phyloP scores from a whole-genome alignment of 2,329 filamentous ascomycete genomes.

The Claviceps sp. region DNA sequence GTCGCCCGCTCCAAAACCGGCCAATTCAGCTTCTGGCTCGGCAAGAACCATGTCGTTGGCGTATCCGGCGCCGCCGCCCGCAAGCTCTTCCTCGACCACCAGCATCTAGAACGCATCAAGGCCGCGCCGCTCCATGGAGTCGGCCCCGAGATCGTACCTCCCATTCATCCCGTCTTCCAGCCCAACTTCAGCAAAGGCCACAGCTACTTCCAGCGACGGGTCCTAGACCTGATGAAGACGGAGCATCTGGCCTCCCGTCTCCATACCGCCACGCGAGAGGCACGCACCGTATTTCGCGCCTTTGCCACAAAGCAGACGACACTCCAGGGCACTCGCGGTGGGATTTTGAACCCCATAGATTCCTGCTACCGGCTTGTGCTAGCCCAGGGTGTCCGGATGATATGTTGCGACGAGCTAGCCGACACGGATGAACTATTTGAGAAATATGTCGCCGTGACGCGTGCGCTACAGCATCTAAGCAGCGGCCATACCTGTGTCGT shows the following conservation, averaged over 20 bases:
- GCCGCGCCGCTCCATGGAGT: background rate
- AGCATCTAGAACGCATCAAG: background rate
- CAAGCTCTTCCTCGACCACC: slow-evolving; percentile 6
- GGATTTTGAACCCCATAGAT: background rate
- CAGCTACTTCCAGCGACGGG: slow-evolving; percentile 4
- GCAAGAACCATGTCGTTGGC: slow-evolving; percentile 6
- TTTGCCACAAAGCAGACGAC: background rate
- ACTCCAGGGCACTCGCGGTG: background rate
- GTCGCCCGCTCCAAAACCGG: slow-evolving; percentile 2
- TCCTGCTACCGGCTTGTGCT: background rate
- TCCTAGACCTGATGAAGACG: slow-evolving; percentile 3
- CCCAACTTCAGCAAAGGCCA: background rate
- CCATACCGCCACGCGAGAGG: background rate
- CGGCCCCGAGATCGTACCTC: background rate
- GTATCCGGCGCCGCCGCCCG: slow-evolving; percentile 5
- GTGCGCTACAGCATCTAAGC: background rate
- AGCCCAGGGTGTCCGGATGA: background rate
- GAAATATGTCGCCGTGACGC: background rate
- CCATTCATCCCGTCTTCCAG: background rate
- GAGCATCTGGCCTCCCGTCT: slow-evolving; percentile 3
- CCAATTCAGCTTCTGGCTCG: slow-evolving; percentile 8
- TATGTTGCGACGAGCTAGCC: slow-evolving; percentile 1
- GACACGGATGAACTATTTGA: background rate
- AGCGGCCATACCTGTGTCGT: background rate
- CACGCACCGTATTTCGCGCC: background rate